Base-by-base conservation (phyloP, 148 eudicot species). In the Suaeda aralocaspica region DNA sequence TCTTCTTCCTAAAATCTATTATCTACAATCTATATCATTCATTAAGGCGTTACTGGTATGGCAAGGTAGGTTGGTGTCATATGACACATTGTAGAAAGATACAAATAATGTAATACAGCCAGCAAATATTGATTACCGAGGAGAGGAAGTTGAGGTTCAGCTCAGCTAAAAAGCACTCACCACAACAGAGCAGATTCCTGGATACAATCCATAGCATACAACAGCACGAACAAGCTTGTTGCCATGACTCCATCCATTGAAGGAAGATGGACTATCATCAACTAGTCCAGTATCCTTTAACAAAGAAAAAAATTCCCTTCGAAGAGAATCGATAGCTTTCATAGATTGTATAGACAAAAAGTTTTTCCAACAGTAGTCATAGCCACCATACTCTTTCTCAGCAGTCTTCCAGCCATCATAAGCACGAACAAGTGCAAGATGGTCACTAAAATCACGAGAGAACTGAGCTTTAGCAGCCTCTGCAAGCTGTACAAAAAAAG, bases 281-380 rank as follows among this genome's bases (percentile, higher is more conserved):
- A 87, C 84, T 58, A 93, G 85, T 68, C 91, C 92, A 67, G 84
- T 83, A 71, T 91, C 89, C 77, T 81, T 93, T 14, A 93, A 83
- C 85, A 87, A 83, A 68, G 90, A 82, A 78, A 78, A 81, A 72
- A 93, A 88, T 76, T 93, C 96, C 73, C 68, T 80, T 53, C 96
- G 84, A 66, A 93, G 95, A 68, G 98, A 86, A 82, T 93, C 95
- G 69, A 90, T 93, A 59, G 92, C 92, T 87, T 93, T 93, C 96
- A 93, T 90, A 21, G 98, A 93, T 75, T 88, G 98, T 41, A 81
- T 77, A 15, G 96, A 91, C 24, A 93, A 84, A 74, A 91, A 93
- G 70, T 91, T 93, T 71, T 91, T 93, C 98, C 98, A 93, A 80
- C 98, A 93, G 78, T 88, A 93, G 51, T 89, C 95, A 82, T 93